phyloP scores from a whole-genome alignment of 2,329 filamentous ascomycete genomes.

The Ophioceras dolichostomum region DNA sequence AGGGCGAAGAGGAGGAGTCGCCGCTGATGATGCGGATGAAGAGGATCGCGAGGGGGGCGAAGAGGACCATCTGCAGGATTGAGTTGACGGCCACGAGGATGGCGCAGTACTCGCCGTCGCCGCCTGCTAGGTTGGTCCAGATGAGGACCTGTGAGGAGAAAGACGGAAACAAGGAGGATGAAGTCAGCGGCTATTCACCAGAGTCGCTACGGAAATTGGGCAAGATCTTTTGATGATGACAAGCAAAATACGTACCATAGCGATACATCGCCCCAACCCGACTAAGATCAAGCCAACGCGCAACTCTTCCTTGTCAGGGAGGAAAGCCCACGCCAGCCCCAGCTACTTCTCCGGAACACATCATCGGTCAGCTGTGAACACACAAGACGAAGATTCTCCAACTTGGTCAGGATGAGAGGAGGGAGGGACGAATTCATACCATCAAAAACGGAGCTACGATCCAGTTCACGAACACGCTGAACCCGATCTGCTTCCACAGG shows the following conservation, averaged over 20 bases:
- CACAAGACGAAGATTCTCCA: too few species aligned
- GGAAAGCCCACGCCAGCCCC: conserved; percentile 54
- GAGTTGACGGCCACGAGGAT: conserved; percentile 68
- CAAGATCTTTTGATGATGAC: conserved; percentile 2
- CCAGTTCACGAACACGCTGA: conserved; percentile 74
- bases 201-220: neutral
- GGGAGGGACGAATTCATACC: too few species aligned
- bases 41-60: conserved; percentile 54
- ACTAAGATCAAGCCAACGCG: conserved; percentile 67
- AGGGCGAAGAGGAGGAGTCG: conserved; percentile 18
- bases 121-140: conserved; percentile 60
- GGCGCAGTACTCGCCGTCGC: conserved; percentile 73
- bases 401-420: too few species aligned
- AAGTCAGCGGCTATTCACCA: neutral
- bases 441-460: conserved; percentile 72
- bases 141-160: conserved; percentile 34
- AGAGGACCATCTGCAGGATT: conserved; percentile 61
- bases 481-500: conserved; percentile 68
- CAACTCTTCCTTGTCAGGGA: conserved; percentile 44
- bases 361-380: too few species aligned
- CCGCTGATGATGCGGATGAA: conserved; percentile 59
- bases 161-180: neutral
- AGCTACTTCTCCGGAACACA: too few species aligned
- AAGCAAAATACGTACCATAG: conserved; percentile 49
- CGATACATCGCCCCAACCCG: conserved; percentile 74